Base-by-base conservation (phyloP, 192 early-diverging fungal genomes). In the Coemansia furcata region DNA sequence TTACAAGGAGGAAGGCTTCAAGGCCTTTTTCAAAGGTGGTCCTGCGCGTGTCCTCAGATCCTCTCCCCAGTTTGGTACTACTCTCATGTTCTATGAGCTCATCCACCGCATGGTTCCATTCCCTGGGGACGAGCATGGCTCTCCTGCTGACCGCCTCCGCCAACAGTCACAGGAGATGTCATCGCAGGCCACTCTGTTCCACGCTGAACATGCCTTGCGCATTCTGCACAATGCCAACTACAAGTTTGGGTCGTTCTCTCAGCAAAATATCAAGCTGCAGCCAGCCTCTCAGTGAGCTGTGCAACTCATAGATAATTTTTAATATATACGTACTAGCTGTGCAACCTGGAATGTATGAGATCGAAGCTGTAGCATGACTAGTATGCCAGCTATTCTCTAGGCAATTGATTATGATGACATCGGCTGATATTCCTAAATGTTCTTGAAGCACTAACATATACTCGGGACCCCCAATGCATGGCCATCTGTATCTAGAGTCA, bases 31-130 rank as follows among this genome's bases (percentile, higher is more conserved):
- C 85, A 98, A 97, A 83, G 97, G 97, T 62, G 97, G 97, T 2
- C 85, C 93, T 12, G 94, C 95, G 1, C 87, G 97, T 65, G 89
- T 98, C n/a, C 72, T 97, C 50, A 86, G 97, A 29, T 93, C 91
- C 1, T 95, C 94, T n/a, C 97, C 97, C 17, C 97, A 98, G 82
- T 97, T 97, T 77, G 97, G 95, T 74, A 91, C 92, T n/a, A 98
- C 97, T 0, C 84, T 98, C 37, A 95, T 93, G 76, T 88, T 88
- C 36, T 98, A 95, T 72, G 97, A 98, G 83, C 68, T 95, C 6
- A 83, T 97, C 37, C 93, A 97, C 72, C 85, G 86, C 49, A 50
- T 78, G 37, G 67, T 93, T 10, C 84, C 84, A 5, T 83, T 83
- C 76, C 84, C 84, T 3, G 84, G 84, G 49, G 80, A 77, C 11